Evolutionary conservation across 78 protist species (phyloP), one percentile per base, ranked within the genome.

Genomic region (Dictyostelium firmibasis): DNA sequence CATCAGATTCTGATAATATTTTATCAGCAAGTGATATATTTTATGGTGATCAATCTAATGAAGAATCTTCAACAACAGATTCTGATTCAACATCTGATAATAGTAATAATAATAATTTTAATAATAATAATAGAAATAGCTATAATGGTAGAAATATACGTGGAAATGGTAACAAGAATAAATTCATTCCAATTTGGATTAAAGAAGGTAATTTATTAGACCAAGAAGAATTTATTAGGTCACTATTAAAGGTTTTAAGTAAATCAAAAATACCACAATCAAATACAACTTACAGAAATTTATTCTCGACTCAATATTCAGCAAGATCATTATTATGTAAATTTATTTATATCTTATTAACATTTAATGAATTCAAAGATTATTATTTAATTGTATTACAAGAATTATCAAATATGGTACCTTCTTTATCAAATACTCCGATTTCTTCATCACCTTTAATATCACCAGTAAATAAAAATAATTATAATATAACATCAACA

Each of bases 221-320:
- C 20, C 41, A n/a, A 36, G 94, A 89, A 3, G 25, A 53, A 13
- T 89, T 89, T 27, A 47, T 89, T 11, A 67, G 10, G 2, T 23
- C 67, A 0, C 38, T 89, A 9, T 41, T 89, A 7, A 81, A 7
- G 5, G 87, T 70, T 23, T 23, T 89, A 9, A 62, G 86, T 8
- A 89, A 81, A 44, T 60, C 53, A 27, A 89, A 89, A 36, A 29
- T 89, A 9, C 85, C 93, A 36, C 94, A 88, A 44, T 27, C 43
- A 29, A 81, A 81, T 47, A 53, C 69, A 43, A 81, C 60, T 25
- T 81, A 89, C 23, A 23, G 76, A 31, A 89, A 89, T 36, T 62
- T 50, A 41, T 89, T 89, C 31, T 81, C 88, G 3, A 89, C 86
- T n/a, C 94, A 89, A 41, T 89, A 89, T 33, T 89, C 94, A 0